Percentiles rank a stretch among this genome's conserved stretches.
These are phyloP conservation scores for Chaetoceros tenuissimus DNA, from an alignment of 108 stramenopile genomes.

Conservation along the genomic window DNA sequence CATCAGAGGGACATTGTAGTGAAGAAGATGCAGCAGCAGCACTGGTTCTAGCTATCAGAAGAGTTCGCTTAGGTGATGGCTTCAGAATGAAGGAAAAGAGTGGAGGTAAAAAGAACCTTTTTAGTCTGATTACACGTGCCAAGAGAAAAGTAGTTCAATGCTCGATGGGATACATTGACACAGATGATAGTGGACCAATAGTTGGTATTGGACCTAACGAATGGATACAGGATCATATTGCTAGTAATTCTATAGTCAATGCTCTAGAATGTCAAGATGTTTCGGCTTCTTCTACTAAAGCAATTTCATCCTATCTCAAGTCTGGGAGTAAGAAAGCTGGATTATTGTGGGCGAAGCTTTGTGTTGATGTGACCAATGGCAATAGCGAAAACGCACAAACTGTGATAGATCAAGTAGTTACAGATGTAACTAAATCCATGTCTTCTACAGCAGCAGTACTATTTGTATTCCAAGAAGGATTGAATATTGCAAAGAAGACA, in stretches of 20 bases:
- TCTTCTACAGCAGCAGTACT: conserved; percentile 28
- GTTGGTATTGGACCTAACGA: conserved; percentile 57
- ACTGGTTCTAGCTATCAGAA: conserved; percentile 55
- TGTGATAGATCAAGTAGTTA: conserved; percentile 13
- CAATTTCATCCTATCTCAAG: conserved; percentile 53
- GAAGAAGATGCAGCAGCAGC: conserved; percentile 67
- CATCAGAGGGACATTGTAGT: conserved; percentile 47
- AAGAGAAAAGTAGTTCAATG: conserved; percentile 45
- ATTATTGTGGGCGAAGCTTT: conserved; percentile 45
- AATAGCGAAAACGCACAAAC: conserved; percentile 9
- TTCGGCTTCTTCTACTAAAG: conserved; percentile 41
- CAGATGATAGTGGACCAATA: conserved; percentile 13
- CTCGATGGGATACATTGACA: too few species aligned
- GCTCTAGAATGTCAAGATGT: conserved; percentile 49
- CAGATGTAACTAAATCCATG: conserved; percentile 7
- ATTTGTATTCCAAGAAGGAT: conserved; percentile 48
- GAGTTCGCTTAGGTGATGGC: conserved; percentile 42
- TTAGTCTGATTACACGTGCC: conserved; percentile 27
- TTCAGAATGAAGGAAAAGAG: conserved; percentile 41
- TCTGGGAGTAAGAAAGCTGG: conserved; percentile 33
- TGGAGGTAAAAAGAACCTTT: conserved; percentile 24
- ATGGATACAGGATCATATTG: conserved; percentile 55
- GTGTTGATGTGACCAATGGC: conserved; percentile 10
- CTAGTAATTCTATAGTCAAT: conserved; percentile 36
- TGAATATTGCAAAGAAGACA: conserved; percentile 21